A percentile compares a stretch with the other conserved stretches of the same genome.
These are phyloP conservation scores for Entophlyctis helioformis DNA, from an alignment of 192 early-diverging fungal species.

Conservation along the genomic window DNA sequence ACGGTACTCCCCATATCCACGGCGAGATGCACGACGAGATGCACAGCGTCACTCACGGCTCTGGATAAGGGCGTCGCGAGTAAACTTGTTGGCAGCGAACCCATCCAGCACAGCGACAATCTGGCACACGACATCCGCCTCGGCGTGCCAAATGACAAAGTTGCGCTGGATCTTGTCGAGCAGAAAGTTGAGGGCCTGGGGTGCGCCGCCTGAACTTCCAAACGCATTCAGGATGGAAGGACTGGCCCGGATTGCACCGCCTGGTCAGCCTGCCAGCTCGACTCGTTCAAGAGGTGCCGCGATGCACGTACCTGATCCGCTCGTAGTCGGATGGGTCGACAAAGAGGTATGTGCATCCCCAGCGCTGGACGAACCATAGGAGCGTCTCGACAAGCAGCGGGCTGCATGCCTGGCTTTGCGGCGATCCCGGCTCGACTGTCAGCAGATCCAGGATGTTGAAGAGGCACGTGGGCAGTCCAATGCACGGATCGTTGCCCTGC, in stretches of 20 bases:
- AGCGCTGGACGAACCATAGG: conserved; percentile 64
- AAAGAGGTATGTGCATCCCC: conserved; percentile 62
- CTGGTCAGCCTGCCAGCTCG: neutral
- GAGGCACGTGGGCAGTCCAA: conserved; percentile 31
- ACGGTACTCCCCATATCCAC: too few relatives aligned
- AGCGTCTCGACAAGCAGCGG: conserved; percentile 58
- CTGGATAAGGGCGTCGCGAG: too few relatives aligned
- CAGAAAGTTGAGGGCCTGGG: conserved; percentile 45
- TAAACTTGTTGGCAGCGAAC: too few relatives aligned
- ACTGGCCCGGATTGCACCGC: too few relatives aligned
- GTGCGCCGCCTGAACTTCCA: conserved; percentile 43
- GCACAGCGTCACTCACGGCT: too few relatives aligned
- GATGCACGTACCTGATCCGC: too few relatives aligned
- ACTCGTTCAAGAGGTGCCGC: too few relatives aligned
- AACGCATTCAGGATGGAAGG: too few relatives aligned
- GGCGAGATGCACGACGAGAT: too few relatives aligned
- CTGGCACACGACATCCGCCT: conserved; percentile 54
- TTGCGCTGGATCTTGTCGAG: conserved; percentile 44
- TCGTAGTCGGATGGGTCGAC: too few relatives aligned
- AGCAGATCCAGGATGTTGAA: conserved; percentile 38
- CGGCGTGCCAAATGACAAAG: conserved; percentile 57
- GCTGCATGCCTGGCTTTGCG: conserved; percentile 32
- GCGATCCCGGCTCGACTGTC: conserved; percentile 29
- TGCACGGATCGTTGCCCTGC: too few relatives aligned
- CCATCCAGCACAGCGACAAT: too few relatives aligned